Evolutionary conservation across 331 rosid species (phyloP), one percentile per base, ranked within the genome.

Genomic region (Rosa hybrid): DNA sequence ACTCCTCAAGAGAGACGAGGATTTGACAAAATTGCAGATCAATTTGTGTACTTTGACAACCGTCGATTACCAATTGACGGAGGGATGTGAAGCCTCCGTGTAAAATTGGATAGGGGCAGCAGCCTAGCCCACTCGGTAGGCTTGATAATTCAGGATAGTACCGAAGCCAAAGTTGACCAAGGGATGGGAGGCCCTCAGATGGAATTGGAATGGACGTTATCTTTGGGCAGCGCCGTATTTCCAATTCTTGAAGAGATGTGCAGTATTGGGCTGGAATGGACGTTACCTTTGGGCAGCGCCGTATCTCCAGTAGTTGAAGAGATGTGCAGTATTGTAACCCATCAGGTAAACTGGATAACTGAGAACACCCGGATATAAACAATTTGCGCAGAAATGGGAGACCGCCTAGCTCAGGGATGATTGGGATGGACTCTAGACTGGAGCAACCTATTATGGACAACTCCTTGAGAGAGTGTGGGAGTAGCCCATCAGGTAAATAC

Each of bases 361-460:
- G 30, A 27, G 30, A 27, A 27, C 30, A 27, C 30, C 1, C 30
- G 30, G 30, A 27, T 27, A 27, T 27, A 27, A 27, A 27, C 7
- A 63, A 63, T 63, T 4, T 0, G 6, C 0, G 1, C 2, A 63
- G 69, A 65, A 23, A 30, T 34, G 71, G 45, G 21, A 65, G 44
- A 12, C 45, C 46, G 4, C 71, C n/a, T 0, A 34, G 21, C 16
- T 17, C 60, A 6, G 34, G 14, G 6, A 65, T 25, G 30, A 27
- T 27, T 27, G 30, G 30, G 7, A 68, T 39, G 16, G 49, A 68
- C 27, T 8, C 49, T 20, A 68, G 14, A 39, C 50, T 17, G 6
- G 8, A 1, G 49, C 50, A 68, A 20, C 1, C 0, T 0, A 0
- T 0, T 17, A 68, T 41, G 0, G 0, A 0, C 25, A 68, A 4